Base-by-base conservation (phyloP, 495 filamentous ascomycete species). In the Tuber melanosporum region DNA sequence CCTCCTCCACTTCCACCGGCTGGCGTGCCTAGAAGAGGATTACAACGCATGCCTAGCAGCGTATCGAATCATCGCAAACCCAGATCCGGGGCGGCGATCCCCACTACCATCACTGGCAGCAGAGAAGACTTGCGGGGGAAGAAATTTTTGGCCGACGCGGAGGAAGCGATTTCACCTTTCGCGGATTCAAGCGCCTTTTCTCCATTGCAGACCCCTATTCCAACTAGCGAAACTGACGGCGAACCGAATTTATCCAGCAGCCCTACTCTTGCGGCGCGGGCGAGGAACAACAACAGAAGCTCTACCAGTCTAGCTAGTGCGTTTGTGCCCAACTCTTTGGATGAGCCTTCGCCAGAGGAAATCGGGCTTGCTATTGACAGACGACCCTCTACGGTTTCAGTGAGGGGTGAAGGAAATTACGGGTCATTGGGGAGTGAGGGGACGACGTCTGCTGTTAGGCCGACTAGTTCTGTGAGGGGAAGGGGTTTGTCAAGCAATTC, bases 291-390 rank as follows among this genome's bases (percentile, higher is more conserved):
- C 45, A 75, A 70, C 14, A 77, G 78, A 9, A 76, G 71, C 71
- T 74, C 77, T 66, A 75, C 76, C 26, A 52, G 71, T 22, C 71
- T 80, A 9, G 78, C 36, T 42, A 73, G 74, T 26, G 62, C 78
- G 4, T 80, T 80, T 45, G 42, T 69, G 42, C 78, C 76, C 17
- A 46, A 26, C 36, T 66, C 77, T 39, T 77, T 44, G 12, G 39
- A 71, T 45, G 49, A 71, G 26, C 10, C 66, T 49, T 71, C 66
- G 32, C 69, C 77, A 32, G 80, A 75, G 71, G 80, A 82, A 41
- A 82, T 82, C 45, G 80, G 80, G 22, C 76, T 77, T 45, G 74
- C 80, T 42, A 78, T 82, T 1, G 80, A 82, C 45, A 70, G 81
- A 45, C 80, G 75, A 36, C 80, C 81, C n/a, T 82, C 81, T 5